These are phyloP conservation scores for Colletotrichum godetiae DNA, from an alignment of 2,329 filamentous ascomycete species.

Conservation along the genomic window DNA sequence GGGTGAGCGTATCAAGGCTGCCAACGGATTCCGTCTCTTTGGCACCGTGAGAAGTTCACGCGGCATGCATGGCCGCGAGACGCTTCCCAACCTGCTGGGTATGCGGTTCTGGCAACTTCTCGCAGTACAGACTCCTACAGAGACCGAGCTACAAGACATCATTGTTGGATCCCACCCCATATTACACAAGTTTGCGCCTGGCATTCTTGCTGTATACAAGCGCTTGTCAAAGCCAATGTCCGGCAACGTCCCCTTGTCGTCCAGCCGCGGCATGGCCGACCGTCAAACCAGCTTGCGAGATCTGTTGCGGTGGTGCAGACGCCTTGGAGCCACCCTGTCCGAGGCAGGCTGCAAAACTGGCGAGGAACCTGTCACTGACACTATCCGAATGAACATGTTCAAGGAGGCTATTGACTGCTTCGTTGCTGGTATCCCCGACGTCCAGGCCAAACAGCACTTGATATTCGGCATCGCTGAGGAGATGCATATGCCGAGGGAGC, in stretches of 20 bases:
- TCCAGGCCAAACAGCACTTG: slow-evolving; percentile 68
- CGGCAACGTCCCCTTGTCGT: slow-evolving; percentile 38
- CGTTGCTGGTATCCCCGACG: slow-evolving; percentile 80
- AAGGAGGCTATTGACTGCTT: slow-evolving; percentile 96
- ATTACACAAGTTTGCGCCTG: slow-evolving; percentile 70
- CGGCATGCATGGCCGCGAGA: slow-evolving; percentile 74
- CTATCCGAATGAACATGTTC: slow-evolving; percentile 84
- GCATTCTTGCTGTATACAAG: slow-evolving; percentile 69
- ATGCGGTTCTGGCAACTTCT: slow-evolving; percentile 87
- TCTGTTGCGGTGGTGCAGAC: slow-evolving; percentile 89
- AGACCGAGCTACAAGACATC: slow-evolving; percentile 79
- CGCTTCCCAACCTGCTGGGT: slow-evolving; percentile 81
- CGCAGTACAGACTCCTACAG: slow-evolving; percentile 72
- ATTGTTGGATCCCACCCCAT: slow-evolving; percentile 77
- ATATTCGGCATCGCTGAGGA: slow-evolving; percentile 82
- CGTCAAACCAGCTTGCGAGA: slow-evolving; percentile 78
- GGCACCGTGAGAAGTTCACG: slow-evolving; percentile 86
- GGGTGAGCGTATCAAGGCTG: slow-evolving; percentile 85
- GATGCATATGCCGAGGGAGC: slow-evolving; percentile 86
- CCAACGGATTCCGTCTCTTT: slow-evolving; percentile 88
- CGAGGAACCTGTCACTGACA: slow-evolving; percentile 78
- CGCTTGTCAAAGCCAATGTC: slow-evolving; percentile 58
- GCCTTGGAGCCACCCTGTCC: slow-evolving; percentile 75
- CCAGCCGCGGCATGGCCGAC: slow-evolving; percentile 59
- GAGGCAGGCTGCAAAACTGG: slow-evolving; percentile 70